Evolutionary conservation across 768 basidiomycete species (phyloP).

Genomic region (Phlebiopsis flavidoalba): DNA sequence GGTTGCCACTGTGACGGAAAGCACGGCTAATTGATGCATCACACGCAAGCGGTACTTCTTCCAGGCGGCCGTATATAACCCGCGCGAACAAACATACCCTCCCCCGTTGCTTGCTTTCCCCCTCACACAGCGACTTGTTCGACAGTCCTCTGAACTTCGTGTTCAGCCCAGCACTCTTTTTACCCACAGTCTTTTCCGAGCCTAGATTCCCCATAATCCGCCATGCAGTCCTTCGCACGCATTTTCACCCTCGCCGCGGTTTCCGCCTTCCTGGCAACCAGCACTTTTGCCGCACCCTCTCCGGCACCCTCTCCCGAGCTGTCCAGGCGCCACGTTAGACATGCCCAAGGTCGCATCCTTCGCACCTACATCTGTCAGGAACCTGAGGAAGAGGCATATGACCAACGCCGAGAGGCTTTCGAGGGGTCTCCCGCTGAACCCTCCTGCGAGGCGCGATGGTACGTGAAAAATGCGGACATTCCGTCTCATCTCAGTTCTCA

Average conservation of each 20-base stretch:
- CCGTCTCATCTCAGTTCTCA: background rate
- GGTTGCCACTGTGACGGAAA: background rate
- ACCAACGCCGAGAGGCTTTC: conserved; percentile 5
- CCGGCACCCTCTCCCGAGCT: background rate
- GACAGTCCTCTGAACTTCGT: background rate
- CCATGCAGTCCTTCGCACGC: conserved; percentile 5
- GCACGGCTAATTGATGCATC: background rate
- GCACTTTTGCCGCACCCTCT: background rate
- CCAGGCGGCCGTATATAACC: conserved; percentile 1
- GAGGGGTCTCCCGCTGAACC: conserved; percentile 1
- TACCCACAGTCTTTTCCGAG: conserved; percentile 4
- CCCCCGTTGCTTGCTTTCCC: background rate
- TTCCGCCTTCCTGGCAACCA: conserved; percentile 4
- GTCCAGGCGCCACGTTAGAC: background rate
- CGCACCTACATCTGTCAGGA: background rate
- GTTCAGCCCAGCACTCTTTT: conserved; percentile 2
- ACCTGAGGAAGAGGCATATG: background rate
- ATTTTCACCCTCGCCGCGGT: conserved; percentile 1
- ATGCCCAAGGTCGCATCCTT: background rate
- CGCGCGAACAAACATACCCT: background rate
- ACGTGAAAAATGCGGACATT: background rate
- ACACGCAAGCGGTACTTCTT: conserved; percentile 1
- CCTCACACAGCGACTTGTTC: background rate
- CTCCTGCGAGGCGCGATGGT: conserved; percentile 2
- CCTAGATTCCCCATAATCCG: background rate